A percentile compares a stretch with the other conserved stretches of the same genome.
phyloP scores from a whole-genome alignment of 2,329 filamentous ascomycete genomes.

The Fusarium sp. region DNA sequence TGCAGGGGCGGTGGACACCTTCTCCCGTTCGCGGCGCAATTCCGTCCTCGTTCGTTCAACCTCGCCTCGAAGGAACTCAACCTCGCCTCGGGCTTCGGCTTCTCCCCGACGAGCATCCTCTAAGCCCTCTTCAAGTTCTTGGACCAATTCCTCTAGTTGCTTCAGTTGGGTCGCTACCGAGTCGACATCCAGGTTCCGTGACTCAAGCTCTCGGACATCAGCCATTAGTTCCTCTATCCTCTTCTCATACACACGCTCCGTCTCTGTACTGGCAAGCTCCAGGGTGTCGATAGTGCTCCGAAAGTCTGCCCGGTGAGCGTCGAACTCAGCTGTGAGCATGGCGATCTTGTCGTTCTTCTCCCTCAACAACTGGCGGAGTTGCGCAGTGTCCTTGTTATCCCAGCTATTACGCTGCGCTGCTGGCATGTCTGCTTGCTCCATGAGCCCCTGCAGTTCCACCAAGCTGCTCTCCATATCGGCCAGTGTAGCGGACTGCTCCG shows the following conservation, averaged over 20 bases:
- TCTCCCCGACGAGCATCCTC: constrained; percentile 95
- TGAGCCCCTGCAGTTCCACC: constrained; percentile 79
- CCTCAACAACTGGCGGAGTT: constrained; percentile 83
- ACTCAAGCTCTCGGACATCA: constrained; percentile 85
- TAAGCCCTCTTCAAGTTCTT: constrained; percentile 94
- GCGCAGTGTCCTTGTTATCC: constrained; percentile 78
- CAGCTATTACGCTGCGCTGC: constrained; percentile 61
- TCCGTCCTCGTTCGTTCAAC: constrained; percentile 93
- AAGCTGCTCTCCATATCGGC: constrained; percentile 91
- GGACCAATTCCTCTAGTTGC: constrained; percentile 94
- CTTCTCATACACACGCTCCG: constrained; percentile 94
- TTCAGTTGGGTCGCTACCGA: constrained; percentile 92
- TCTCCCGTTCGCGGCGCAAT: constrained; percentile 88
- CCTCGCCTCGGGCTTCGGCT: constrained; percentile 93
- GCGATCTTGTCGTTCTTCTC: constrained; percentile 98
- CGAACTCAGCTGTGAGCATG: constrained; percentile 93
- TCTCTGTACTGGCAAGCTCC: constrained; percentile 95
- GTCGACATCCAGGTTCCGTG: constrained; percentile 89
- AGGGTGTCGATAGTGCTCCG: constrained; percentile 96
- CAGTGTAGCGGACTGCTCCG: constrained; percentile 85
- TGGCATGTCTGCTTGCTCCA: constrained; percentile 68
- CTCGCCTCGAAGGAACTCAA: constrained; percentile 94
- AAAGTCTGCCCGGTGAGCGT: constrained; percentile 94
- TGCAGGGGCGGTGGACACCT: constrained; percentile 60
- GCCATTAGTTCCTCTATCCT: constrained; percentile 87